Evolutionary conservation across 1,284 basidiomycete species (phyloP).

Genomic region (Melanopsichium pennsylvanicum): DNA sequence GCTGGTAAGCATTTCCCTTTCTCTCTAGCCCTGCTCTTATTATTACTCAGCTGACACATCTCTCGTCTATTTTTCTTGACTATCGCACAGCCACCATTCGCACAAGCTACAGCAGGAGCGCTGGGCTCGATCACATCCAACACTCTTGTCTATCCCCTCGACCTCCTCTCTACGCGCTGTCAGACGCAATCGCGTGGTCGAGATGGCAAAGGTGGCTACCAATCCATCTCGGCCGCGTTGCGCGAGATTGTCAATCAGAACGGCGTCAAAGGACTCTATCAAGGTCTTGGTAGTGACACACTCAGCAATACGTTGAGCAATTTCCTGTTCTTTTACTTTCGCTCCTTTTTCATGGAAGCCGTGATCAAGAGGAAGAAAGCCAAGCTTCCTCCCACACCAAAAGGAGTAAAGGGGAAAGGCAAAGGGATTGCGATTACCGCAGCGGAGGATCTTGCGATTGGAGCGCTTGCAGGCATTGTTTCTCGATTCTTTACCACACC

Average conservation of each 20-base stretch:
- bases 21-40: background rate
- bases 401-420: conserved; percentile 7
- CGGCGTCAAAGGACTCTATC: conserved; percentile 59
- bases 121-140: conserved; percentile 67
- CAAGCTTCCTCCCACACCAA: conserved; percentile 11
- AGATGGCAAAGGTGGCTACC: conserved; percentile 36
- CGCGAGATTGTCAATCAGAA: conserved; percentile 46
- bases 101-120: conserved; percentile 68
- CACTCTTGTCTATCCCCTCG: conserved; percentile 69
- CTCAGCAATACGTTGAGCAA: conserved; percentile 67
- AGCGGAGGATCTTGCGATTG: conserved; percentile 68
- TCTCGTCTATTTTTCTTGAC: background rate
- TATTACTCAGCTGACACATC: no score
- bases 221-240: conserved; percentile 38
- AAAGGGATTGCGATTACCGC: conserved; percentile 56
- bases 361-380: conserved; percentile 28
- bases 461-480: conserved; percentile 67
- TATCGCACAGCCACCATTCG: conserved; percentile 65
- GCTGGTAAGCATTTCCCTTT: conserved; percentile 10
- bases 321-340: conserved; percentile 60
- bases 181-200: conserved; percentile 61
- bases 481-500: conserved; percentile 68
- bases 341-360: conserved; percentile 46
- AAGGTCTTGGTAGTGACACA: conserved; percentile 67
- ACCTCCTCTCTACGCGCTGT: conserved; percentile 67